These are phyloP conservation scores for Euryodendron excelsum DNA, from an alignment of 148 eudicot species.

Conservation along the genomic window DNA sequence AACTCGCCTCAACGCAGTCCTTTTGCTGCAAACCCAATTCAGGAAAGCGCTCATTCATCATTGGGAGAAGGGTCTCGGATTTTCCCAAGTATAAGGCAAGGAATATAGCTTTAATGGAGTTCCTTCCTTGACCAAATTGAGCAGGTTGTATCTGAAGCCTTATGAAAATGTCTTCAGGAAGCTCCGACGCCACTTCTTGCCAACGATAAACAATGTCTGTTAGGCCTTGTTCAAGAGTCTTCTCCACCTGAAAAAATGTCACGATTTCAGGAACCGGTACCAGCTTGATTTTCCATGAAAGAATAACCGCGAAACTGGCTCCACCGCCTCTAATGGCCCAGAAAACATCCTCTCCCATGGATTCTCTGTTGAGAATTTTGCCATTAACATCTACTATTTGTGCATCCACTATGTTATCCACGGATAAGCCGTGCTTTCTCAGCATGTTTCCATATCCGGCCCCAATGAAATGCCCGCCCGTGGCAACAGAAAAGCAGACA, in stretches of 20 bases:
- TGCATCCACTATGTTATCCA: neutral
- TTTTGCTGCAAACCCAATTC: neutral
- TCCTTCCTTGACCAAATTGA: too few species aligned
- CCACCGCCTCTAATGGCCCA: constrained; percentile 1
- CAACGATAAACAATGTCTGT: neutral
- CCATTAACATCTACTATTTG: neutral
- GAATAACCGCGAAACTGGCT: neutral
- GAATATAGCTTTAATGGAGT: neutral
- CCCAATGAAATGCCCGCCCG: too few species aligned
- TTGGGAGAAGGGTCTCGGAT: neutral
- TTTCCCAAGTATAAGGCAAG: neutral
- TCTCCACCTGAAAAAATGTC: neutral
- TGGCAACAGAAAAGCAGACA: neutral
- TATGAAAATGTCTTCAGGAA: neutral
- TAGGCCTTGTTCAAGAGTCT: neutral
- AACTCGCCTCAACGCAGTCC: neutral
- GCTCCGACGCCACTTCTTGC: neutral
- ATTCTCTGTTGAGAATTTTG: neutral
- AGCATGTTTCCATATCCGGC: too few species aligned
- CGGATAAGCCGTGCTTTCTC: too few species aligned
- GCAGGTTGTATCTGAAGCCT: neutral
- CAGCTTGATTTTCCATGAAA: neutral
- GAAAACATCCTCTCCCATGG: constrained; percentile 2
- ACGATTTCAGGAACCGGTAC: neutral
- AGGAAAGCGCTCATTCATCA: neutral